phyloP scores from a whole-genome alignment of 345 rosid genomes.

The Nasturtium officinale region DNA sequence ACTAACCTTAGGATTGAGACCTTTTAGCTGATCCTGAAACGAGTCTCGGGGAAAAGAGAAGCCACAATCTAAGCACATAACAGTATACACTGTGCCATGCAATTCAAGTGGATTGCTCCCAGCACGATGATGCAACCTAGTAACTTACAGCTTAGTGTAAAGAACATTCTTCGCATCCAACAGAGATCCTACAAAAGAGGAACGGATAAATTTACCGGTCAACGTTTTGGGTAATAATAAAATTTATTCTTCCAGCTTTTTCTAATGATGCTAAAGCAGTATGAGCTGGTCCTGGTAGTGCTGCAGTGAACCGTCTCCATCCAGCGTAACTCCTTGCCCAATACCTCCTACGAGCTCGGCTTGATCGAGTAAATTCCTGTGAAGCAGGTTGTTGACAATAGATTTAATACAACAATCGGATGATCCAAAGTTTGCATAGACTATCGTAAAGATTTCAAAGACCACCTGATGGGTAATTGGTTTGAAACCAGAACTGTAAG shows the following conservation, averaged over 20 bases:
- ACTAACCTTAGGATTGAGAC: slow-evolving; percentile 81
- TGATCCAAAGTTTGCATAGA: not conserved
- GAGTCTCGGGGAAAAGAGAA: slow-evolving; percentile 56
- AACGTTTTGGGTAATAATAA: slow-evolving; percentile 88
- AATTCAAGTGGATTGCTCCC: slow-evolving; percentile 87
- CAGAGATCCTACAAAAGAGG: slow-evolving; percentile 25
- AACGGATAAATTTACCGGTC: slow-evolving; percentile 55
- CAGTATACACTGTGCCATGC: slow-evolving; percentile 86
- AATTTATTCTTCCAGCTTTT: slow-evolving; percentile 66
- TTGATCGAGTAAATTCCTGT: slow-evolving; percentile 76
- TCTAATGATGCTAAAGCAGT: slow-evolving; percentile 81
- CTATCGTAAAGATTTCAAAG: slow-evolving; percentile 26
- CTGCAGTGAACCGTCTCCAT: slow-evolving; percentile 81
- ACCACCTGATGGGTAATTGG: slow-evolving; percentile 99
- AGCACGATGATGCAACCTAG: slow-evolving; percentile 86
- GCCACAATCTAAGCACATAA: slow-evolving; percentile 74
- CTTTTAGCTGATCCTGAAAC: slow-evolving; percentile 83
- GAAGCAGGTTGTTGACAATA: slow-evolving; percentile 6
- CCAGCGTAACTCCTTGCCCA: slow-evolving; percentile 99
- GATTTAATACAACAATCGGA: not conserved
- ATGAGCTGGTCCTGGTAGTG: slow-evolving; percentile 77
- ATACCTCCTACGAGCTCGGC: slow-evolving; percentile 72
- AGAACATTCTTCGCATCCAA: slow-evolving; percentile 11
- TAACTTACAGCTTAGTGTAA: not conserved
- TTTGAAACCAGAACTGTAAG: slow-evolving; percentile 91